phyloP scores from a whole-genome alignment of 2,329 filamentous ascomycete species.

The Colletotrichum siamense region DNA sequence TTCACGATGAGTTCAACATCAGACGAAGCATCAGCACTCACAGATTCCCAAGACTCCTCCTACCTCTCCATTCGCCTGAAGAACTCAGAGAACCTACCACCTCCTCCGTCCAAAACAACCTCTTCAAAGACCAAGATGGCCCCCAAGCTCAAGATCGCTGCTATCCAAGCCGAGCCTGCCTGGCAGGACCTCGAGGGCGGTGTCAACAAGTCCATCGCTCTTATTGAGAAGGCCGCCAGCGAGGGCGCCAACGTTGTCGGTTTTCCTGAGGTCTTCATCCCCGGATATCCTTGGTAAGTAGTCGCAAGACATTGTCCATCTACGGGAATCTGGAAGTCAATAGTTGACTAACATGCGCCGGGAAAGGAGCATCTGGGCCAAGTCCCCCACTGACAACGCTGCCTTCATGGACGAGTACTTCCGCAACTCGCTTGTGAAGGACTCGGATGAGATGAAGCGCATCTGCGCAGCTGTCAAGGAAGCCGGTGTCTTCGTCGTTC shows the following conservation, averaged over 20 bases:
- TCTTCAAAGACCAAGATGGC: not conserved
- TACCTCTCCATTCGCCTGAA: not conserved
- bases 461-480: constrained; percentile 51
- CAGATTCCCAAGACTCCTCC: not conserved
- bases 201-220: constrained; percentile 39
- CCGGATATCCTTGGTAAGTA: constrained; percentile 50
- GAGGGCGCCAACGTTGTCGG: constrained; percentile 38
- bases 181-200: constrained; percentile 32
- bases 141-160: constrained; percentile 27
- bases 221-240: constrained; percentile 35
- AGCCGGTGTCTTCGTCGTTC: constrained; percentile 48
- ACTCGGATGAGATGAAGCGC: constrained; percentile 45
- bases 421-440: constrained; percentile 43
- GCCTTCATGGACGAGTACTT: constrained; percentile 50
- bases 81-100: not conserved
- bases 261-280: constrained; percentile 52
- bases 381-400: constrained; percentile 33
- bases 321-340: not conserved
- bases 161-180: constrained; percentile 29
- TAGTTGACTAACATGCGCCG: not conserved
- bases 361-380: constrained; percentile 33
- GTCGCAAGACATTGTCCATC: not conserved
- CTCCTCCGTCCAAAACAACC: not conserved
- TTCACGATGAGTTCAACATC: not conserved
- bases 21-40: not conserved